A percentile compares a stretch with the other conserved stretches of the same genome.
phyloP scores from a whole-genome alignment of 2,329 filamentous ascomycete species.

The Neoarthrinium moseri region DNA sequence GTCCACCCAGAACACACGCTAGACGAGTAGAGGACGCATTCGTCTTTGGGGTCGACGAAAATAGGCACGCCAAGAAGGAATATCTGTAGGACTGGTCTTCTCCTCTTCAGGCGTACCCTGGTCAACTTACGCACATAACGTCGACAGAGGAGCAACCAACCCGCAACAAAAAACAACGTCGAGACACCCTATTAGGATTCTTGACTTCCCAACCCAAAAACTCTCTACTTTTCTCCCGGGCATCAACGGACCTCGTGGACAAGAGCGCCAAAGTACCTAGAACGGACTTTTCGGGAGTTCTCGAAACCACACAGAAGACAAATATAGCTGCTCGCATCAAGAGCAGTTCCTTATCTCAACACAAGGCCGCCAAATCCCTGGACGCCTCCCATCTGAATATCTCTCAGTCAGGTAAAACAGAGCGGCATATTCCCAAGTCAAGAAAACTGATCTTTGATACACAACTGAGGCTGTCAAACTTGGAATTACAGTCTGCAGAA shows the following conservation, averaged over 20 bases:
- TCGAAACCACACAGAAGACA: constrained; percentile 17
- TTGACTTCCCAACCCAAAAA: constrained; percentile 17
- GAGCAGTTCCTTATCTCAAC: constrained; percentile 23
- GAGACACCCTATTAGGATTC: constrained; percentile 19
- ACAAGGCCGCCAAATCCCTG: constrained; percentile 23
- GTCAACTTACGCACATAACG: constrained; percentile 4
- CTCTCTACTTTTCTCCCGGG: constrained; percentile 21
- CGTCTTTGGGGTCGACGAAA: constrained; percentile 22
- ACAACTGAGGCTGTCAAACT: constrained; percentile 9
- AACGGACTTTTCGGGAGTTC: constrained; percentile 18
- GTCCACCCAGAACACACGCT: constrained; percentile 13
- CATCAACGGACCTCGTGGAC: constrained; percentile 16
- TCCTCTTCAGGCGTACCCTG: too few species aligned
- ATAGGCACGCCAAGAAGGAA: constrained; percentile 10
- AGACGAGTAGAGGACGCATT: constrained; percentile 24
- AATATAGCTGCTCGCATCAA: constrained; percentile 20
- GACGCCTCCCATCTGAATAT: constrained; percentile 20
- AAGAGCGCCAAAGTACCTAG: constrained; percentile 13
- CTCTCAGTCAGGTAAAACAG: constrained; percentile 9
- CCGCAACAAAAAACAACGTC: constrained; percentile 22
- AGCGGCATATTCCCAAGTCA: constrained; percentile 26
- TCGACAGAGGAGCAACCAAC: constrained; percentile 15
- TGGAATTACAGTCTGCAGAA: constrained; percentile 2
- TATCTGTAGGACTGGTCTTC: too few species aligned
- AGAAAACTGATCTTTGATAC: constrained; percentile 21